Evolutionary conservation across 1,284 basidiomycete genomes (phyloP).

Genomic region (Fomitopsis betulina): DNA sequence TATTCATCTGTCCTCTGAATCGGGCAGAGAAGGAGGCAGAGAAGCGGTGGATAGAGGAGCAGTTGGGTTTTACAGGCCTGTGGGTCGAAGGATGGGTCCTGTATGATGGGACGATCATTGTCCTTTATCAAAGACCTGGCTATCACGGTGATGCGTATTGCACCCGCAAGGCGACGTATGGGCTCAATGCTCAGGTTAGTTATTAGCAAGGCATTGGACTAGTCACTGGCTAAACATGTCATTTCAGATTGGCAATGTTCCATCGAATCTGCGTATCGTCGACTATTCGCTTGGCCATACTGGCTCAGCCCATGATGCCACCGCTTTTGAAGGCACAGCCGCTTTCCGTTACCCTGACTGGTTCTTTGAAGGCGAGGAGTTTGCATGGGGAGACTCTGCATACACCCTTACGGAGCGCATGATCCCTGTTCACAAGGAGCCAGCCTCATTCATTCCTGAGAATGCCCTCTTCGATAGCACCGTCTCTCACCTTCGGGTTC

Average conservation of each 20-base stretch:
- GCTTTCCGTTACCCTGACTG: conserved; percentile 12
- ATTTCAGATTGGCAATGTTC: conserved; percentile 13
- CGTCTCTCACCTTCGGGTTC: conserved; percentile 25
- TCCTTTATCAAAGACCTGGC: too few species aligned
- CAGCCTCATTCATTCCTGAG: conserved; percentile 22
- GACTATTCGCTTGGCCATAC: conserved; percentile 25
- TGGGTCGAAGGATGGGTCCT: too few species aligned
- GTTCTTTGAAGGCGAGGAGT: conserved; percentile 21
- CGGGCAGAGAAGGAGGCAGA: too few species aligned
- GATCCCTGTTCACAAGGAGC: conserved; percentile 15
- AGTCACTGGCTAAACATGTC: too few species aligned
- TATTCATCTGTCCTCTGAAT: too few species aligned
- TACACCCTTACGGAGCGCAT: conserved; percentile 19
- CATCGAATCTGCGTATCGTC: conserved; percentile 26
- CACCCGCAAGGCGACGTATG: too few species aligned
- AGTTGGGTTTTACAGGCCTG: too few species aligned
- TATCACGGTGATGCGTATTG: too few species aligned
- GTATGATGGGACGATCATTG: too few species aligned
- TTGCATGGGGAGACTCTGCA: conserved; percentile 30
- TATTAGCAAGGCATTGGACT: too few species aligned
- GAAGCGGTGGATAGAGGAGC: too few species aligned
- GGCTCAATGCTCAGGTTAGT: too few species aligned
- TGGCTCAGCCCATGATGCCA: conserved; percentile 27
- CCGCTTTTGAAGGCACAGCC: conserved; percentile 19
- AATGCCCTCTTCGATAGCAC: conserved; percentile 29